A percentile compares a stretch with the other conserved stretches of the same genome.
These are phyloP conservation scores for Suillus bovinus DNA, from an alignment of 768 basidiomycete species.

Conservation along the genomic window DNA sequence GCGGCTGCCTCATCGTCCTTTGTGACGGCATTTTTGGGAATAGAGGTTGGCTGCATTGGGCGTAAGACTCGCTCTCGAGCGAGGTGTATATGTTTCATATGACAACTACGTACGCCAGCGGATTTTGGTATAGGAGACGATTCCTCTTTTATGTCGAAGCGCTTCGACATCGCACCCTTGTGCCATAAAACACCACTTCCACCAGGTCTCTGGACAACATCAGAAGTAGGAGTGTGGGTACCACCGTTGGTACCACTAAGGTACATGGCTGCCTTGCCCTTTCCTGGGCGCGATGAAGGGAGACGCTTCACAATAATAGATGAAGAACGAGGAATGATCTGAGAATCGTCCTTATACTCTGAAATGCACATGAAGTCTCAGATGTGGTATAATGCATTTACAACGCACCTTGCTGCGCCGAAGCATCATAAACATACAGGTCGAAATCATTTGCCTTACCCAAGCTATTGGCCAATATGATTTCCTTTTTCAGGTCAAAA, in stretches of 20 bases:
- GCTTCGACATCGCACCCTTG: constrained; percentile 78
- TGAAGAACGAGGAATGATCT: constrained; percentile 91
- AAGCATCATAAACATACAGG: constrained; percentile 80
- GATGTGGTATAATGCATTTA: constrained; percentile 1
- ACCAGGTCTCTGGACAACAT: constrained; percentile 42
- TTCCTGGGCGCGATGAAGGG: constrained; percentile 78
- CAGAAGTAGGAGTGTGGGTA: constrained; percentile 47
- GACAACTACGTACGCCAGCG: constrained; percentile 34
- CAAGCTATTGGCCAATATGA: constrained; percentile 94
- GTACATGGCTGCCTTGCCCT: constrained; percentile 81
- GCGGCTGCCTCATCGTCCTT: constrained; percentile 89
- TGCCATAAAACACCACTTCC: constrained; percentile 50
- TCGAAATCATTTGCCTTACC: constrained; percentile 98
- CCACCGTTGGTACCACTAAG: constrained; percentile 48
- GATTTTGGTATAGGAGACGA: constrained; percentile 24
- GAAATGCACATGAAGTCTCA: constrained; percentile 11
- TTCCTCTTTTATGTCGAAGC: constrained; percentile 89
- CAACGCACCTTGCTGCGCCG: constrained; percentile 81
- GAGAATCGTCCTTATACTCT: constrained; percentile 93
- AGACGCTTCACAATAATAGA: constrained; percentile 92
- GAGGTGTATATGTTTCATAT: constrained; percentile 24
- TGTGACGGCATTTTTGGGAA: constrained; percentile 44
- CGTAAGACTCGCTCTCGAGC: constrained; percentile 27
- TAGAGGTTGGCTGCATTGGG: constrained; percentile 37
- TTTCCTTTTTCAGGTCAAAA: constrained; percentile 98